Evolutionary conservation across 495 filamentous ascomycete genomes (phyloP).

Genomic region (Penicillium odoratum): DNA sequence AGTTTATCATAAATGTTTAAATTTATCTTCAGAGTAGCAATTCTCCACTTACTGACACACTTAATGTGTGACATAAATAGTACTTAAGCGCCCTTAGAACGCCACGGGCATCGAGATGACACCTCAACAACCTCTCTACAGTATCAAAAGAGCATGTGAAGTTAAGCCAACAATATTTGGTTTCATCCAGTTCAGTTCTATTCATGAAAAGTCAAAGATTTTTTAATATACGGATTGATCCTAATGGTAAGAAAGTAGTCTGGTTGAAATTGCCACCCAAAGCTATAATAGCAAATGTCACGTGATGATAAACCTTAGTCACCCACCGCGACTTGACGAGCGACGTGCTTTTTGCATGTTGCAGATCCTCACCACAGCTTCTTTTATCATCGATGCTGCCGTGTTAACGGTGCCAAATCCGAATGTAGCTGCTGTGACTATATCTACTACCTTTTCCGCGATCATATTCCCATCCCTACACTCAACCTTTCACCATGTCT

Average conservation of each 20-base stretch:
- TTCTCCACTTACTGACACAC: slow-evolving; percentile 16
- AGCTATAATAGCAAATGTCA: slow-evolving; percentile 7
- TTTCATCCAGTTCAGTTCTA: background rate
- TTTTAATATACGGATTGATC: too few species aligned
- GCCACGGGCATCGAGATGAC: slow-evolving; percentile 12
- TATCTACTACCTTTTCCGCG: slow-evolving; percentile 25
- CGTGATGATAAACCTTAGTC: slow-evolving; percentile 15
- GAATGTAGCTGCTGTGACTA: slow-evolving; percentile 44
- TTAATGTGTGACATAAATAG: slow-evolving; percentile 24
- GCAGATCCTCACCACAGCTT: slow-evolving; percentile 22
- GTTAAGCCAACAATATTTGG: background rate
- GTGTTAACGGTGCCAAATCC: slow-evolving; percentile 37
- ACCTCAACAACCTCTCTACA: background rate
- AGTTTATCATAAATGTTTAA: background rate
- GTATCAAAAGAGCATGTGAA: background rate
- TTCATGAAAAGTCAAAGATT: too few species aligned
- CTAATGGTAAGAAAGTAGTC: too few species aligned
- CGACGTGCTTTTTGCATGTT: slow-evolving; percentile 29
- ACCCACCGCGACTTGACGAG: slow-evolving; percentile 21
- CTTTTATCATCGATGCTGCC: slow-evolving; percentile 28
- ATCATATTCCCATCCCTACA: slow-evolving; percentile 30
- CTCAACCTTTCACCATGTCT: slow-evolving; percentile 50
- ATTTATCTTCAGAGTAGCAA: background rate
- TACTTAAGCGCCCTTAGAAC: slow-evolving; percentile 22
- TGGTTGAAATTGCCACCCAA: background rate